Evolutionary conservation across 1,284 basidiomycete species (phyloP), one percentile per base, ranked within the genome.

Genomic region (Puccinia triticina): DNA sequence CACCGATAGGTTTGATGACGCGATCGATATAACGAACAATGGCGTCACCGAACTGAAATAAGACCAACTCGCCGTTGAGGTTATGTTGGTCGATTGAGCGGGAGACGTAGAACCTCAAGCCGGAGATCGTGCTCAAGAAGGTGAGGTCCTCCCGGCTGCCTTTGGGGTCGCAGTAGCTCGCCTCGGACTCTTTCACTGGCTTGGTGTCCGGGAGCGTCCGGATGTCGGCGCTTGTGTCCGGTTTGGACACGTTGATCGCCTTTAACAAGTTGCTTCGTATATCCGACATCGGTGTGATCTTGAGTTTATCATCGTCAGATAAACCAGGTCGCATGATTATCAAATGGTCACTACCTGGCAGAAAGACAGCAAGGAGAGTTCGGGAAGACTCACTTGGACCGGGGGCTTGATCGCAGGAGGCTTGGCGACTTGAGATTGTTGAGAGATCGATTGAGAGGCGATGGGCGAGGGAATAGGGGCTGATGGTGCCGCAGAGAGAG

Each of bases 91-190:
- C 40, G 7, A 84, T 77, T 16, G 86, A 85, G 3, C 86, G 84
- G 53, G 85, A 85, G 26, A 88, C 84, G 80, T 86, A 88, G 78
- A 88, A 87, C 18, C 87, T 85, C 85, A 88, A 84, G 0, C 87
- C 87, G 2, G 83, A 84, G 21, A 88, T 85, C 23, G 86, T 85
- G 4, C 86, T 87, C 5, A 87, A 85, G 53, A 88, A 87, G 16
- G 85, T 84, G 11, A 88, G 85, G 79, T 87, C 85, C 2, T 87
- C 86, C 21, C 85, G 85, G 21, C 85, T 84, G 7, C 86, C 86
- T 12, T 85, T 85, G 16, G 85, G 84, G 79, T 88, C 88, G 85
- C 88, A 88, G 84, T 88, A 88, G 21, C 85, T 84, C 7, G 73
- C 74, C 32, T 86, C 85, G 2, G 87, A 87, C 73, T 88, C 87